Conservation (phyloP, 2,329 filamentous ascomycete genomes). For the Polytolypa hystricis region DNA sequence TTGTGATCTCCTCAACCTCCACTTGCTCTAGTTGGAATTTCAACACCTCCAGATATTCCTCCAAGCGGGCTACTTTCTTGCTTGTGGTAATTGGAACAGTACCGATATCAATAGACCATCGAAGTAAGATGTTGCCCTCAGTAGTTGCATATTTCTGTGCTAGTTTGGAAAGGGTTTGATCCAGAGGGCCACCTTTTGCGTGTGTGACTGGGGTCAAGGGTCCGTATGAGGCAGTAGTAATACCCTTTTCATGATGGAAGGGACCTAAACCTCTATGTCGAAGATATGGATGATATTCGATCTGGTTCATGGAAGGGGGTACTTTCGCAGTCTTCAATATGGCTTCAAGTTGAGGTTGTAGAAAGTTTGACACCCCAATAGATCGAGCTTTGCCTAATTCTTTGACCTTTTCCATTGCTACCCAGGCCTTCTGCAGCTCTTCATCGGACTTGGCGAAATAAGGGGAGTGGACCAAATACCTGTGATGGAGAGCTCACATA, state of each 20-base stretch:
- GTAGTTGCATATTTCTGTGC: slow-evolving; percentile 52
- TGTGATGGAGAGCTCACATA: slow-evolving; percentile 18
- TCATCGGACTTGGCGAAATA: slow-evolving; percentile 45
- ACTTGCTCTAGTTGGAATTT: slow-evolving; percentile 49
- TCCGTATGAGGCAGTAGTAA: slow-evolving; percentile 31
- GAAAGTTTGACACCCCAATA: slow-evolving; percentile 54
- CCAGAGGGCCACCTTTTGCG: slow-evolving; percentile 45
- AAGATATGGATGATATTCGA: slow-evolving; percentile 38
- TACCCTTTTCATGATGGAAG: slow-evolving; percentile 31
- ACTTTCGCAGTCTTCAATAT: slow-evolving; percentile 37
- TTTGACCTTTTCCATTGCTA: slow-evolving; percentile 48
- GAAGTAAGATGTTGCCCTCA: slow-evolving; percentile 45
- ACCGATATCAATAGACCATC: slow-evolving; percentile 53
- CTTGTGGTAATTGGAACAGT: slow-evolving; percentile 50
- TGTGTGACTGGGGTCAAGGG: slow-evolving; percentile 42
- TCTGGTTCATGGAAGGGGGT: slow-evolving; percentile 32
- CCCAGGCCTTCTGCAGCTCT: slow-evolving; percentile 49
- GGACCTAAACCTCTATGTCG: slow-evolving; percentile 34
- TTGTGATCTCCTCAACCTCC: slow-evolving; percentile 45
- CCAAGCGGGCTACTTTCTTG: slow-evolving; percentile 48
- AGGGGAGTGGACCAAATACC: slow-evolving; percentile 52
- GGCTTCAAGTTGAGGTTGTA: slow-evolving; percentile 43
- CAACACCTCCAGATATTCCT: slow-evolving; percentile 44
- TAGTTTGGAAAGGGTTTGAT: slow-evolving; percentile 39
- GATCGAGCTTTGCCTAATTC: slow-evolving; percentile 47